Evolutionary conservation across 148 eudicot genomes (phyloP).

Genomic region (Hydrangea macrophylla): DNA sequence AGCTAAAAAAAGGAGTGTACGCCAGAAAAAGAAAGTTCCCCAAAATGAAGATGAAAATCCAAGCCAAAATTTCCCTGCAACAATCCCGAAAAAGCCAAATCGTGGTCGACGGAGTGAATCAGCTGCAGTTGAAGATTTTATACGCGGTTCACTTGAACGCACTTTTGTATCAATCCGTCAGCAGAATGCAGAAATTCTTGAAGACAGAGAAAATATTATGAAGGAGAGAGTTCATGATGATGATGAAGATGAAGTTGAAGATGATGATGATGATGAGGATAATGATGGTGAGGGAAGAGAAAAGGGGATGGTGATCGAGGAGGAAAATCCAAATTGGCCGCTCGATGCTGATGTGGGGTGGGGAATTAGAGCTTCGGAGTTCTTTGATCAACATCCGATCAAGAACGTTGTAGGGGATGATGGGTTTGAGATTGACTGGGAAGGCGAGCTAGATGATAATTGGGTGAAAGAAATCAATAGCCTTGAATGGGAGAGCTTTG

Average conservation of each 20-base stretch:
- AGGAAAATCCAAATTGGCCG: constrained; percentile 85
- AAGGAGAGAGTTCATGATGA: constrained; percentile 41
- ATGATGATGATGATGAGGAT: constrained; percentile 17
- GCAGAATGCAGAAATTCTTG: constrained; percentile 56
- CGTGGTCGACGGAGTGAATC: constrained; percentile 78
- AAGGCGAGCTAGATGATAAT: constrained; percentile 82
- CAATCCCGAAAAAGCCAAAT: constrained; percentile 56
- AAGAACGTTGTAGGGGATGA: constrained; percentile 82
- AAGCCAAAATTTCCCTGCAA: constrained; percentile 24
- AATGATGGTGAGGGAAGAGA: constrained; percentile 33
- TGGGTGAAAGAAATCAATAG: constrained; percentile 91
- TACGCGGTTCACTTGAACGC: constrained; percentile 52
- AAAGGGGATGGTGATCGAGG: constrained; percentile 65
- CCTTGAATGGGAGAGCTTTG: constrained; percentile 95
- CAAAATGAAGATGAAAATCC: constrained; percentile 25
- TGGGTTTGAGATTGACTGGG: constrained; percentile 90
- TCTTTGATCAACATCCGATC: constrained; percentile 77
- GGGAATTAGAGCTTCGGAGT: constrained; percentile 88
- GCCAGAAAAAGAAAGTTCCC: constrained; percentile 24
- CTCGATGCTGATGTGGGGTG: constrained; percentile 93
- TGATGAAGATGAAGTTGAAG: constrained; percentile 28
- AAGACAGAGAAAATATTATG: constrained; percentile 40
- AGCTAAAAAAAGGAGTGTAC: constrained; percentile 21
- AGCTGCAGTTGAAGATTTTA: constrained; percentile 67
- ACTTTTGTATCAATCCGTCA: constrained; percentile 69